phyloP scores from a whole-genome alignment of 225 moss, liverwort and hornwort genomes.

The Lunularia cruciata region DNA sequence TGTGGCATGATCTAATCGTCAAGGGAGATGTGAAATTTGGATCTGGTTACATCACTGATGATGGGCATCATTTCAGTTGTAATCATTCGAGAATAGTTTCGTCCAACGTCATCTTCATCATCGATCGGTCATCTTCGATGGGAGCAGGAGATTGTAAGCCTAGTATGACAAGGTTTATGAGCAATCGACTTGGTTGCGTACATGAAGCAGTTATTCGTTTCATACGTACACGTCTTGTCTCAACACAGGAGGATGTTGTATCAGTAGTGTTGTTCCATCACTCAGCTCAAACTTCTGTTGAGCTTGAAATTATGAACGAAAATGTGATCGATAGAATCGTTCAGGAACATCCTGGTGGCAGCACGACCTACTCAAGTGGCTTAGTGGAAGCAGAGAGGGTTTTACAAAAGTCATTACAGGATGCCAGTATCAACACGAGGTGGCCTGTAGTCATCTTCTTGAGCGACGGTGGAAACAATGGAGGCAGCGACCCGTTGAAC shows the following conservation, averaged over 20 bases:
- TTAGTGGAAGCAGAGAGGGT: conserved; percentile 12
- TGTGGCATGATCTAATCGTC: conserved; percentile 38
- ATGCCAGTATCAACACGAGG: not conserved
- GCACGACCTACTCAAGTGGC: conserved; percentile 30
- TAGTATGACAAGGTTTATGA: no score
- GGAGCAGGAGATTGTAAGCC: not conserved
- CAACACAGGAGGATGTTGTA: conserved; percentile 21
- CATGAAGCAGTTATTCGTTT: conserved; percentile 43
- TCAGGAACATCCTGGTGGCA: rapidly evolving
- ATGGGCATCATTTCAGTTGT: conserved; percentile 46
- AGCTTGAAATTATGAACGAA: conserved; percentile 24
- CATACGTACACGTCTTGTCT: conserved; percentile 21
- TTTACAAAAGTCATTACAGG: conserved; percentile 5
- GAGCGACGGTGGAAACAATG: conserved; percentile 38
- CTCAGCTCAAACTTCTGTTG: not conserved
- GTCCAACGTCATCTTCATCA: conserved; percentile 34
- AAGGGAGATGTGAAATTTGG: conserved; percentile 10
- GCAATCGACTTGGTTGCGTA: conserved; percentile 42
- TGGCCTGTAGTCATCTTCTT: conserved; percentile 36
- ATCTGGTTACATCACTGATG: conserved; percentile 32
- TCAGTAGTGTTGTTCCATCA: conserved; percentile 34
- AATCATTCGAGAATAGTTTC: conserved; percentile 25
- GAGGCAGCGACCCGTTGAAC: conserved; percentile 6
- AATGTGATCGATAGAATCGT: conserved; percentile 27
- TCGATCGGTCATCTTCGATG: conserved; percentile 41